Conservation (phyloP, 2,329 filamentous ascomycete species). For the Arachnomyces sp. region DNA sequence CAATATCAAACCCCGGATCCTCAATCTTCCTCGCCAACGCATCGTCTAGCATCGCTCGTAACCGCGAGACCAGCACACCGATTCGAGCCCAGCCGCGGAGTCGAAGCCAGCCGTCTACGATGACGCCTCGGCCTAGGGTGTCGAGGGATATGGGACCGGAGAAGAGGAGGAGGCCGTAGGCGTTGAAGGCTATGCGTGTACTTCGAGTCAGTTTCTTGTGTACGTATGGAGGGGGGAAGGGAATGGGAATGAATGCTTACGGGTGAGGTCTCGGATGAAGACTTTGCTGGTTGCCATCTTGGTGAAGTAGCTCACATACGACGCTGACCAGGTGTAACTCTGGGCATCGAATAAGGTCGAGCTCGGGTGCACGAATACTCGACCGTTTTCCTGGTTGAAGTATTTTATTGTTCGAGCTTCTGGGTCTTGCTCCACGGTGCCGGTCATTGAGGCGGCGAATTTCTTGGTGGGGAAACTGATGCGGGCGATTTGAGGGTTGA, state of each 20-base stretch:
- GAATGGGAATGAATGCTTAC: conserved; percentile 43
- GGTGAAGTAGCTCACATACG: conserved; percentile 82
- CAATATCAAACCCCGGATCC: conserved; percentile 56
- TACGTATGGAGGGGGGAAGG: neutral
- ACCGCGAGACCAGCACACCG: conserved; percentile 74
- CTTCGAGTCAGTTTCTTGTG: neutral
- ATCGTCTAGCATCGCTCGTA: conserved; percentile 80
- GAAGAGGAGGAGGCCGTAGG: conserved; percentile 82
- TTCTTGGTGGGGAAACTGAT: conserved; percentile 96
- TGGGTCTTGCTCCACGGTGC: conserved; percentile 85
- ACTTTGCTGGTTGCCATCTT: conserved; percentile 90
- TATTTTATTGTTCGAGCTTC: conserved; percentile 90
- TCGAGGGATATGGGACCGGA: conserved; percentile 78
- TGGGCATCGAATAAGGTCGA: conserved; percentile 81
- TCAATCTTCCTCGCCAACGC: conserved; percentile 75
- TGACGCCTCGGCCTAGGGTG: conserved; percentile 73
- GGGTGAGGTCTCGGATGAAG: conserved; percentile 84
- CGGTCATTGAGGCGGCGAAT: conserved; percentile 77
- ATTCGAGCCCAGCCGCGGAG: conserved; percentile 91
- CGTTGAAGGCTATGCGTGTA: conserved; percentile 59
- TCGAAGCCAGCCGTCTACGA: conserved; percentile 85
- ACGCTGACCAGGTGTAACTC: conserved; percentile 63
- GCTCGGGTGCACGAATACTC: conserved; percentile 88
- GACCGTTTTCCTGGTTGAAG: conserved; percentile 74
- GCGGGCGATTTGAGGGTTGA: conserved; percentile 78